Conservation (phyloP, 148 eudicot genomes). For the Vaccinium macrocarpon region DNA sequence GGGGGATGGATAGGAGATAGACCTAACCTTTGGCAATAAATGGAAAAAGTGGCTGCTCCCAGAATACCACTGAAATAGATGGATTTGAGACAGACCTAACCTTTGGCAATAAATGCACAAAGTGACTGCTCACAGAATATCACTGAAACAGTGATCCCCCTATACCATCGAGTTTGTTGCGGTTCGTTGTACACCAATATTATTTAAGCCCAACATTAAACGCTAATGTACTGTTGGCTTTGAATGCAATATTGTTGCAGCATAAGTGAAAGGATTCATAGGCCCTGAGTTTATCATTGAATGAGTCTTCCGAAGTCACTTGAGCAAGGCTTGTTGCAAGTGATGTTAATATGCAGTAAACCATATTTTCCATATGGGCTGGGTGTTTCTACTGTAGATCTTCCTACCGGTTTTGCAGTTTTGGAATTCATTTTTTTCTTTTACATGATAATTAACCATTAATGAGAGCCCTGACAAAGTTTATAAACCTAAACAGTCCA, state of each 20-base stretch:
- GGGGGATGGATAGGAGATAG: no score
- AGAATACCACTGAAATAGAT: no score
- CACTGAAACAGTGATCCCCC: no score
- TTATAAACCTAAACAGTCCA: constrained; percentile 73
- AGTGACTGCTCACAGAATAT: no score
- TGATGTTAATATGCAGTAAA: neutral
- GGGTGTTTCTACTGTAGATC: neutral
- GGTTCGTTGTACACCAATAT: no score
- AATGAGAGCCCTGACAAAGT: constrained; percentile 93
- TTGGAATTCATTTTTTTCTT: neutral
- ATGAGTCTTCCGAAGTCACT: neutral
- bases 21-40: no score
- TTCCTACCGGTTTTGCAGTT: neutral
- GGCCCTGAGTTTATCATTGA: neutral
- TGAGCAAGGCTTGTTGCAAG: neutral
- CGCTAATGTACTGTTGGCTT: constrained; percentile 48
- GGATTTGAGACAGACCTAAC: no score
- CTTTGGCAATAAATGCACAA: no score
- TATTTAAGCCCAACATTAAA: no score
- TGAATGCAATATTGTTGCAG: constrained; percentile 73
- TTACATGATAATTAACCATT: constrained; percentile 91
- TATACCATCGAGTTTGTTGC: no score
- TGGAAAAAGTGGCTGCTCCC: no score
- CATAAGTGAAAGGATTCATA: constrained; percentile 36
- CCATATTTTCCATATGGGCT: neutral